Evolutionary conservation across 768 basidiomycete species (phyloP).

Genomic region (Boletus subcaerulescens): DNA sequence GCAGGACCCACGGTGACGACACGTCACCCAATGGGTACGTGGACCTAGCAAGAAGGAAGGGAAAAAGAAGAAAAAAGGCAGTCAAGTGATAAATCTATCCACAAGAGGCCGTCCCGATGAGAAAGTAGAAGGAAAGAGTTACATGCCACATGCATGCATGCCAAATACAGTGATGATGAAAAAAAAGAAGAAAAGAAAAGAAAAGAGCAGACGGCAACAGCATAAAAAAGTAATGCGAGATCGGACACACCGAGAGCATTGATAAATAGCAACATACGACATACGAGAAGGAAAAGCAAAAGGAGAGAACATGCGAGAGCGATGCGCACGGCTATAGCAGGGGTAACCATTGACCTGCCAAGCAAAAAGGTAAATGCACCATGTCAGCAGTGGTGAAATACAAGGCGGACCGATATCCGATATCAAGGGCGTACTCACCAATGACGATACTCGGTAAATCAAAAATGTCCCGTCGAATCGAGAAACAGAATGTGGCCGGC

Average conservation of each 20-base stretch:
- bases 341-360: slow-evolving; percentile 83
- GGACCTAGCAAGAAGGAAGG: neutral
- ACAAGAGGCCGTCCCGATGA: neutral
- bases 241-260: neutral
- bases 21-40: neutral
- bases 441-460: slow-evolving; percentile 88
- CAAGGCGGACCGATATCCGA: neutral
- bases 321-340: slow-evolving; percentile 47
- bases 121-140: neutral
- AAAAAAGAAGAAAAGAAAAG: neutral
- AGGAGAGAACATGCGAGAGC: neutral
- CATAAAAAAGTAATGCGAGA: neutral
- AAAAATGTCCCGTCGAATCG: slow-evolving; percentile 89
- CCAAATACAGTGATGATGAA: neutral
- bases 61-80: neutral
- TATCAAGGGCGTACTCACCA: slow-evolving; percentile 43
- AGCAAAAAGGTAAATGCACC: neutral
- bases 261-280: slow-evolving; percentile 16
- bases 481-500: slow-evolving; percentile 93
- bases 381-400: neutral
- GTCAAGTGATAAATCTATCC: neutral
- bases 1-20: neutral
- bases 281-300: neutral
- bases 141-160: no score
- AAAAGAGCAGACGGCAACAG: neutral